Evolutionary conservation across 257 asterid species (phyloP), one percentile per base, ranked within the genome.

Genomic region (Dorcoceras hygrometricum): DNA sequence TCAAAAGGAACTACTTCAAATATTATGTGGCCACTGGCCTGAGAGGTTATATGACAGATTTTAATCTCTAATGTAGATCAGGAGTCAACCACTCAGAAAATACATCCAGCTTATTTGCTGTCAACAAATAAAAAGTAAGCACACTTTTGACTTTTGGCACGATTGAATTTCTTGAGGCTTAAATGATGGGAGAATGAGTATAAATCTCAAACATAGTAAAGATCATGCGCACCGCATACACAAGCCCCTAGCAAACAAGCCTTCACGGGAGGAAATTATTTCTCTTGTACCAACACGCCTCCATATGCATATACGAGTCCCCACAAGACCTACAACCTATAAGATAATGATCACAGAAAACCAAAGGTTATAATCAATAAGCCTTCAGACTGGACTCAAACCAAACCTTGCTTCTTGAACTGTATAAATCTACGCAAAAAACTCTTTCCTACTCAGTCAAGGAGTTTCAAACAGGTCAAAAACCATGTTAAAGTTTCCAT

Each of bases 231-330:
- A 91, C 98, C 99, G 77, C 95, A 93, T 86, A 74, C 97, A 90
- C 70, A 87, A 68, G 58, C 95, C 99, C 76, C 78, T 82, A 48
- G 91, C 71, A 75, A 93, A 90, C 82, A 93, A 67, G 80, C 91
- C 92, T 34, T 88, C 99, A 48, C 89, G 96, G 31, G 99, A 84
- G 43, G 96, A 84, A 77, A 90, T 79, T 56, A 86, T 55, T 65
- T 85, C 89, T 81, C 91, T 81, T 46, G 80, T 80, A 56, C 92
- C 96, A 67, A 77, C 36, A 55, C 96, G 97, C 74, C 74, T 84
- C 99, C 99, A 93, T 77, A 93, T 88, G 80, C 94, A 86, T 63
- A 93, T 70, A 66, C 92, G 96, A 67, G 96, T 77, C 75, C 99
- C 97, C 71, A 84, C 90, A 75, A 93, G 82, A 76, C 99, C 99